These are phyloP conservation scores for Dorcoceras hygrometricum DNA, from an alignment of 257 asterid genomes.

Conservation along the genomic window DNA sequence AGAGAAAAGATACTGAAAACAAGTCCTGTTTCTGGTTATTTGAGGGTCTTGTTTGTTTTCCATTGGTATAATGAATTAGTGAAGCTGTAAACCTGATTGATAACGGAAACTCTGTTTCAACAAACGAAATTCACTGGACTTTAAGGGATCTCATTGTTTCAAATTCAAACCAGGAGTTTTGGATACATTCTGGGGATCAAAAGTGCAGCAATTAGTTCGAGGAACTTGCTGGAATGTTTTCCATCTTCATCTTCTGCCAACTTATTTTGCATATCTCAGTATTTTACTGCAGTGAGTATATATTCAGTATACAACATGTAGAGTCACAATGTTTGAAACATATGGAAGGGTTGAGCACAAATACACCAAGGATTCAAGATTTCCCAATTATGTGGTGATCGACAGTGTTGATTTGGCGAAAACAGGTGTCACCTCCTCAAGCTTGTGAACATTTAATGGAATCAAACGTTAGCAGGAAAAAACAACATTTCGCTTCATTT, in stretches of 20 bases:
- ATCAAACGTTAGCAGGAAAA: neutral
- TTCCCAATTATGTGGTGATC: neutral
- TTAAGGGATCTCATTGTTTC: neutral
- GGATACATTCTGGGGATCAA: neutral
- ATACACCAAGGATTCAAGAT: neutral
- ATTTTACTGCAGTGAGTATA: neutral
- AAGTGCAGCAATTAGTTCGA: neutral
- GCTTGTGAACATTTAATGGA: neutral
- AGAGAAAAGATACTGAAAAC: neutral
- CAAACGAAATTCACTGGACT: neutral
- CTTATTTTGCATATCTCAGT: too few species aligned
- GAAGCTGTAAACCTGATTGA: neutral
- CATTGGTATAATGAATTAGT: neutral
- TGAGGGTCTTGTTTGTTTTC: neutral
- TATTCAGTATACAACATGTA: neutral
- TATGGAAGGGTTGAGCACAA: neutral
- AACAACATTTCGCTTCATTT: too few species aligned
- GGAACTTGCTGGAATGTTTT: conserved; percentile 2
- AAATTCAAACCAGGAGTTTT: neutral
- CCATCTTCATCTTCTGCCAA: neutral
- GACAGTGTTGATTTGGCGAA: neutral
- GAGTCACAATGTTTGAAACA: neutral
- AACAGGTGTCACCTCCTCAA: neutral
- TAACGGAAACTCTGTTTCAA: neutral
- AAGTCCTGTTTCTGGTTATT: neutral